Conservation (phyloP, 805 yeast genomes). For the Candida odintsovae region DNA sequence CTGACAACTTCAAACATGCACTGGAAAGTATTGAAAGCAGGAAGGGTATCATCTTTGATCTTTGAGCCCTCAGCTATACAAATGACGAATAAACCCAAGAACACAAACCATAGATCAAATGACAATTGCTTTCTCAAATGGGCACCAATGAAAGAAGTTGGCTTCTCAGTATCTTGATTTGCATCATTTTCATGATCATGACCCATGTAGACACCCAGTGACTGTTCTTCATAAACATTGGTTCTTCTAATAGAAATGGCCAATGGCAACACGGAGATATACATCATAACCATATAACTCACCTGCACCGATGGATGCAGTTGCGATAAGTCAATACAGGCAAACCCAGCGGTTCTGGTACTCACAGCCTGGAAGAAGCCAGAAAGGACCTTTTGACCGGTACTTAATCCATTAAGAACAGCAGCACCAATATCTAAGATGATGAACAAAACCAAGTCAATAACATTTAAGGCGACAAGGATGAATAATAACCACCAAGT, state of each 20-base stretch:
- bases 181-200: constrained; percentile 10
- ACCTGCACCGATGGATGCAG: constrained; percentile 92
- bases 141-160: constrained; percentile 68
- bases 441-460: constrained; percentile 77
- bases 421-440: constrained; percentile 61
- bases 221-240: constrained; percentile 96
- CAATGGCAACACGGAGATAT: constrained; percentile 90
- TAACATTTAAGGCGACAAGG: constrained; percentile 61
- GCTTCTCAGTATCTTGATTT: constrained; percentile 20
- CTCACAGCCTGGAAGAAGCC: constrained; percentile 90
- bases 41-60: constrained; percentile 37
- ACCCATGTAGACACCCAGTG: constrained; percentile 79
- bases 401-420: constrained; percentile 47
- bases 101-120: constrained; percentile 91
- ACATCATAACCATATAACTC: constrained; percentile 95
- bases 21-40: constrained; percentile 60
- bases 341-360: constrained; percentile 91
- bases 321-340: constrained; percentile 60
- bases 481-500: constrained; percentile 92
- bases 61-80: constrained; percentile 79
- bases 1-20: constrained; percentile 84
- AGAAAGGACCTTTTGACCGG: constrained; percentile 66
- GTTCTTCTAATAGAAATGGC: constrained; percentile 96
- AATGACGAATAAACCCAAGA: constrained; percentile 77
- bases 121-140: constrained; percentile 91